Base-by-base conservation (phyloP, 106 monocot species). In the Apostasia shenzhenica region DNA sequence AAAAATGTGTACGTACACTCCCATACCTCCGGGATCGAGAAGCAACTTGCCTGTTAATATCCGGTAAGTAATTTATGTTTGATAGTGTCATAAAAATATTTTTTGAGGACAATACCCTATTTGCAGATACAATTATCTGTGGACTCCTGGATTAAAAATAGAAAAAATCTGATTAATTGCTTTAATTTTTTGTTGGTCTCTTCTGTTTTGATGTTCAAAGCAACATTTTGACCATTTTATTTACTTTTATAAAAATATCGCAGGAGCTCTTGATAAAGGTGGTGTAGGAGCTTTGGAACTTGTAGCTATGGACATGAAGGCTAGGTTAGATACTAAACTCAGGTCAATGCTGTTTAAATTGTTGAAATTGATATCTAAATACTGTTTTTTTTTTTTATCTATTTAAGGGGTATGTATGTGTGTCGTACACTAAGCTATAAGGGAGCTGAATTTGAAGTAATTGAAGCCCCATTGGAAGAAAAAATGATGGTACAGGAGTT, bases 271-370 rank as follows among this genome's bases (percentile, higher is more conserved):
- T 66, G 97, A 99, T 46, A 99, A 93, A 80, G 97, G 97, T 67
- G 97, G 97, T 74, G 92, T 99, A 74, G 97, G 97, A 61, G 97
- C 97, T 42, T 67, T 99, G 51, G 97, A 99, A 69, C 97, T 99
- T 81, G 97, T 99, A 75, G 97, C 97, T 26, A 93, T 99, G 97
- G 97, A 99, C 73, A 93, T 99, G 97, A 99, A 99, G 78, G 92
- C 97, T 68, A 90, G 92, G 97, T 99, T 72, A 73, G 76, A 59
- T 64, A 46, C 41, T 58, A 7, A 54, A 55, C 13, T 45, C 54
- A 48, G 13, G 7, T 4, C 44, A 8, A 52, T 41, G 3, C 13
- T 41, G 3, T 47, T 57, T 5, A 38, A 14, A 4, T 14, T 67
- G 1, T 44, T 61, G 3, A 6, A 5, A 51, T 37, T 12, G 8